A percentile compares a stretch with the other conserved stretches of the same genome.
These are phyloP conservation scores for Zasmidium citrigriseum DNA, from an alignment of 2,329 filamentous ascomycete species.

Conservation along the genomic window DNA sequence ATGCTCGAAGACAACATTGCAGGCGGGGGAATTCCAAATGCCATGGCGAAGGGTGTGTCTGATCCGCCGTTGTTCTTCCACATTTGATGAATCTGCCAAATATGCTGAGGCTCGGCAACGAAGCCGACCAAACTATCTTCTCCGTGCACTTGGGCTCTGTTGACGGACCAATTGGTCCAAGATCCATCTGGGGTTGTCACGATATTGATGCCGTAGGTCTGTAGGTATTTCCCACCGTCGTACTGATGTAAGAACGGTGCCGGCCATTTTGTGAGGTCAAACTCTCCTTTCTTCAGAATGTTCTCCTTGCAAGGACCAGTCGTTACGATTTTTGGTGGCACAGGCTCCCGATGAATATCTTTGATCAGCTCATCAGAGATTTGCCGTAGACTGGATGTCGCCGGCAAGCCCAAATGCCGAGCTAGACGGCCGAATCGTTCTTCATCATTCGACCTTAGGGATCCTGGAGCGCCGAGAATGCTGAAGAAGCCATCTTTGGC, in stretches of 20 bases:
- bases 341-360: too few relatives aligned
- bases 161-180: constrained; percentile 54
- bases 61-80: constrained; percentile 47
- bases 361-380: constrained; percentile 33
- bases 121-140: constrained; percentile 44
- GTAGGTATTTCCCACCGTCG: constrained; percentile 54
- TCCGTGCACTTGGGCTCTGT: constrained; percentile 50
- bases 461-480: constrained; percentile 49
- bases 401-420: constrained; percentile 41
- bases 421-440: constrained; percentile 39
- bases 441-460: constrained; percentile 36
- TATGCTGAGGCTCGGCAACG: constrained; percentile 50
- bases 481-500: constrained; percentile 48
- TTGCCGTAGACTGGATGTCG: constrained; percentile 24
- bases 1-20: too few relatives aligned
- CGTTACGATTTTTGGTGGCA: too few relatives aligned
- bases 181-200: constrained; percentile 46
- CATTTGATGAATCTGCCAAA: constrained; percentile 48
- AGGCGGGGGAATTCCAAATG: too few relatives aligned
- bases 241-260: constrained; percentile 46
- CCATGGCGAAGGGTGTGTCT: constrained; percentile 51
- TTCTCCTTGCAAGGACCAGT: too few relatives aligned
- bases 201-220: constrained; percentile 54
- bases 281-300: constrained; percentile 40
- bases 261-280: constrained; percentile 42